phyloP scores from a whole-genome alignment of 2,329 filamentous ascomycete genomes.

The Metarhizium rileyi region DNA sequence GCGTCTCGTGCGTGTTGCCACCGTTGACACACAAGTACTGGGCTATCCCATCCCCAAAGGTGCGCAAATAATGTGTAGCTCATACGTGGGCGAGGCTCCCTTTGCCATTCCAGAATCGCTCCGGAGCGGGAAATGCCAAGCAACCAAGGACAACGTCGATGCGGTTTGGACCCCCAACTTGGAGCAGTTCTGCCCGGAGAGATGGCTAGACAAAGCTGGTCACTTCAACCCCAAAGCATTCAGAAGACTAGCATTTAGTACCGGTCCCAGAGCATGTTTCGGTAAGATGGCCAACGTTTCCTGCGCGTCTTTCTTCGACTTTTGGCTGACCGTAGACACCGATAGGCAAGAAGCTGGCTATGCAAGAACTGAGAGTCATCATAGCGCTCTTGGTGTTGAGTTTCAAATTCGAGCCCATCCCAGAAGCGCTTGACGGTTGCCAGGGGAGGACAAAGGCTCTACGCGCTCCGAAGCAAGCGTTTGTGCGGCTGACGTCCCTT shows the following conservation, averaged over 20 bases:
- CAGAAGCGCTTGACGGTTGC: background rate
- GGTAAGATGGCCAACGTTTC: background rate
- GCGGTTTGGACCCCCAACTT: slow-evolving; percentile 3
- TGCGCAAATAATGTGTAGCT: background rate
- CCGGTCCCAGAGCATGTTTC: slow-evolving; percentile 1
- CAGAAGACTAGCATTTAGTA: background rate
- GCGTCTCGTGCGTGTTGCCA: background rate
- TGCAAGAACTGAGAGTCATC: slow-evolving; percentile 2
- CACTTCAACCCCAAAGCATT: background rate
- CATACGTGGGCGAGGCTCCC: slow-evolving; percentile 5
- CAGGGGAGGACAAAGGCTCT: background rate
- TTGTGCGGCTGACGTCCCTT: background rate
- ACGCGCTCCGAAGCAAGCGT: background rate
- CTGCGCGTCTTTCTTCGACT: background rate
- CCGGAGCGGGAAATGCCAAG: slow-evolving; percentile 3
- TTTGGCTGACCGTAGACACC: background rate
- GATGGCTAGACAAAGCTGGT: slow-evolving; percentile 7
- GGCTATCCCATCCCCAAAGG: slow-evolving; percentile 1
- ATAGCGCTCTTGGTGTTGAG: background rate
- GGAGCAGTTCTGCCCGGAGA: slow-evolving; percentile 6
- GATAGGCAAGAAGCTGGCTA: slow-evolving; percentile 1
- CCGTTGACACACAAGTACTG: background rate
- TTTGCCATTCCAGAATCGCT: slow-evolving; percentile 8
- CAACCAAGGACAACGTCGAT: background rate
- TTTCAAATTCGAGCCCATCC: background rate